Evolutionary conservation across 108 stramenopile genomes (phyloP).

Genomic region (Epipyxis sp.): DNA sequence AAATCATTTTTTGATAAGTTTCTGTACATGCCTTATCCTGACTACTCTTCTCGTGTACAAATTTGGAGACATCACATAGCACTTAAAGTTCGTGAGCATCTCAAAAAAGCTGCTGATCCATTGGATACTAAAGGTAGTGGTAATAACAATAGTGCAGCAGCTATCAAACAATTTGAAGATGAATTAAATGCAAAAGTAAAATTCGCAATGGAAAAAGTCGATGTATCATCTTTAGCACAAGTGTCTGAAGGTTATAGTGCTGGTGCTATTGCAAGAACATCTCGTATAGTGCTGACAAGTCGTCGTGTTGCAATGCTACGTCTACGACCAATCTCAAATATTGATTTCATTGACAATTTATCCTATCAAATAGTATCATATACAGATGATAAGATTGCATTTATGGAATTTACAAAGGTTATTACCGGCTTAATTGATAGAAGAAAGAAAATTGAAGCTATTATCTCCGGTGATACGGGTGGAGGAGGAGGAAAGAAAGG

Average conservation of each 20-base stretch:
- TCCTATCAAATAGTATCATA: slow-evolving; percentile 30
- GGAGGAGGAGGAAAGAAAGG: slow-evolving; percentile 29
- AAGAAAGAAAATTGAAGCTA: slow-evolving; percentile 53
- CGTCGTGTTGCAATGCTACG: slow-evolving; percentile 50
- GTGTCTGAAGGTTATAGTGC: slow-evolving; percentile 70
- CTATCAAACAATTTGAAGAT: neutral
- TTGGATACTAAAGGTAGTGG: neutral
- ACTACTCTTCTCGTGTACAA: slow-evolving; percentile 63
- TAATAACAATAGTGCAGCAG: neutral
- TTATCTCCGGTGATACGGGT: slow-evolving; percentile 35
- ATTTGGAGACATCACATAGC: slow-evolving; percentile 61
- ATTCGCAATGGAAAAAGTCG: slow-evolving; percentile 35
- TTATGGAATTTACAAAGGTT: slow-evolving; percentile 58
- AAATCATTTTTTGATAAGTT: slow-evolving; percentile 68
- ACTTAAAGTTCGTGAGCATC: neutral
- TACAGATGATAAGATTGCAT: slow-evolving; percentile 35
- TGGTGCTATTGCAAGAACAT: slow-evolving; percentile 57
- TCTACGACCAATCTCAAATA: slow-evolving; percentile 30
- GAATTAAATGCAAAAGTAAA: neutral
- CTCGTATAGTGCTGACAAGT: slow-evolving; percentile 53
- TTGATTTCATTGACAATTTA: slow-evolving; percentile 36
- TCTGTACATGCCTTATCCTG: slow-evolving; percentile 67
- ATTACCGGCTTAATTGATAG: slow-evolving; percentile 59
- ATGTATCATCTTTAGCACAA: slow-evolving; percentile 62
- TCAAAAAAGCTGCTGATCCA: neutral